Conservation (phyloP, 2,329 filamentous ascomycete species). For the Fonsecaea pedrosoi region DNA sequence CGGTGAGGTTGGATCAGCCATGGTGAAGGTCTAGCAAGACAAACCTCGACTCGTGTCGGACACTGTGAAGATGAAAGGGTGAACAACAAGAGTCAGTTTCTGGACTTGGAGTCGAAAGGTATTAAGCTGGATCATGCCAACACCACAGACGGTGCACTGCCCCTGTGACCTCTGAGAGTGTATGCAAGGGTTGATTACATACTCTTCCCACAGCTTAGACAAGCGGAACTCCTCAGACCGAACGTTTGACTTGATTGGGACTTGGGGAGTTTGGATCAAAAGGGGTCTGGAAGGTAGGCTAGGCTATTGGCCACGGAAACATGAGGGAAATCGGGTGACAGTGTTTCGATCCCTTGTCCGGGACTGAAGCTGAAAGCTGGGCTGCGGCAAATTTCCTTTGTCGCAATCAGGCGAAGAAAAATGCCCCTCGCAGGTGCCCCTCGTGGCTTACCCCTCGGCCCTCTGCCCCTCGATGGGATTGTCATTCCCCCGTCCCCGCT, state of each 20-base stretch:
- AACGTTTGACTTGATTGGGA: slow-evolving; percentile 18
- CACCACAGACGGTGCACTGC: slow-evolving; percentile 12
- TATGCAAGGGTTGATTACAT: slow-evolving; percentile 29
- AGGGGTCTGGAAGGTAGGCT: not conserved
- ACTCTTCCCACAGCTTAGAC: slow-evolving; percentile 26
- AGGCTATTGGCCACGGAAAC: not conserved
- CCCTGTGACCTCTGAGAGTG: slow-evolving; percentile 24
- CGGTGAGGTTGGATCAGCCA: slow-evolving; percentile 39
- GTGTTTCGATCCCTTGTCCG: slow-evolving; percentile 1
- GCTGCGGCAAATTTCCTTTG: too few relatives aligned
- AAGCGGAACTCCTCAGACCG: slow-evolving; percentile 6
- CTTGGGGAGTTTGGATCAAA: not conserved
- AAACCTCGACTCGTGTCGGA: slow-evolving; percentile 27
- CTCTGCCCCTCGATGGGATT: not conserved
- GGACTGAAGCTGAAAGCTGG: not conserved
- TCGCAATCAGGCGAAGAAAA: not conserved
- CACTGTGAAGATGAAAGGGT: slow-evolving; percentile 18
- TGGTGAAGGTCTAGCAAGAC: slow-evolving; percentile 18
- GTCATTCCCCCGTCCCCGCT: not conserved
- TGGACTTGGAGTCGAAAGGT: not conserved
- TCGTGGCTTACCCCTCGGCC: too few relatives aligned
- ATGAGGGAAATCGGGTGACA: not conserved
- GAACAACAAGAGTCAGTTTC: slow-evolving; percentile 8
- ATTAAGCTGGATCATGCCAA: not conserved
- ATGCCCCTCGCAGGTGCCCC: not conserved